Evolutionary conservation across 2,329 filamentous ascomycete species (phyloP), one percentile per base, ranked within the genome.

Genomic region (Neoarthrinium moseri): DNA sequence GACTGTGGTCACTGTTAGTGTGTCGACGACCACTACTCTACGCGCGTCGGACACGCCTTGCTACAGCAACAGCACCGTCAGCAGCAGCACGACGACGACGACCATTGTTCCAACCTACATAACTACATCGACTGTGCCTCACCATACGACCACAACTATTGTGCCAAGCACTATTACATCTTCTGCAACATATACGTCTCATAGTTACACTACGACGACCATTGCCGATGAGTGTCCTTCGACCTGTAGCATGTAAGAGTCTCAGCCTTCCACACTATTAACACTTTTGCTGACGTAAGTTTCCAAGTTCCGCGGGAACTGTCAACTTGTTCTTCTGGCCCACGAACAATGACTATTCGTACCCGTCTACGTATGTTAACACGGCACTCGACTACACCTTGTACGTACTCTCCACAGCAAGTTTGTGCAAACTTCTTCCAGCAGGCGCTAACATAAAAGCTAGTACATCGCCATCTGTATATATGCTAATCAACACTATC

Each of bases 381-480:
- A 42, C 52, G 12, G 43, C 27, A 3, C 47, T 65, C 4, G 54
- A 48, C 40, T 67, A 67, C 41, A 66, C 63, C 20, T 67, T 66
- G 63, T 65, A 59, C 45, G 59, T 23, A 24, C 34, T 17, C 10
- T 17, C 32, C 7, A 11, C 32, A n/a, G n/a, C n/a, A n/a, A n/a
- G n/a, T n/a, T 35, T 11, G 17, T 35, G 10, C 10, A 10, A 11
- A 10, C 32, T 15, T 35, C n/a, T 35, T 7, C 32, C 18, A 7
- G 7, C n/a, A 29, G 7, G 11, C 22, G 18, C 24, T 29, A 29
- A 29, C 35, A n/a, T n/a, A 12, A 26, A 7, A 24, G 21, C 45
- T 39, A 68, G 66, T 48, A 67, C 64, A n/a, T 68, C 62, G 2
- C 66, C 67, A 4, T 68, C 66, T 6, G 62, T 69, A 26, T 70